A percentile compares a stretch with the other conserved stretches of the same genome.
Evolutionary conservation across 2,329 filamentous ascomycete species (phyloP).

Genomic region (Leptoxyphium fumago): DNA sequence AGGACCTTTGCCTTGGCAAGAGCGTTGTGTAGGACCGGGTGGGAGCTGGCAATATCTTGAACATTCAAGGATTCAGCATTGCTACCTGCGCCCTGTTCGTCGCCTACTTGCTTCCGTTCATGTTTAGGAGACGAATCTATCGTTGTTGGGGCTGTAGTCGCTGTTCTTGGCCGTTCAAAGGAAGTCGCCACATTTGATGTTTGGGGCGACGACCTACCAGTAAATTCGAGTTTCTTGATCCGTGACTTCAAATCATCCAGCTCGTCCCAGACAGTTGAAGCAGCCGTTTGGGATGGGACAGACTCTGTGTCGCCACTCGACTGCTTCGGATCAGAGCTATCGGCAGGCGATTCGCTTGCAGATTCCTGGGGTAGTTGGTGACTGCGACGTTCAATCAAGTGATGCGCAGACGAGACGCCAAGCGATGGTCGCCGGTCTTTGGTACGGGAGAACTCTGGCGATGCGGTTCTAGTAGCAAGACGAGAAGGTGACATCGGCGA

Average conservation of each 20-base stretch:
- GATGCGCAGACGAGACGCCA: constrained; percentile 3
- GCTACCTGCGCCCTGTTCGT: constrained; percentile 20
- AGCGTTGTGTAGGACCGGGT: constrained; percentile 68
- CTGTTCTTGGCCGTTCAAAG: constrained; percentile 74
- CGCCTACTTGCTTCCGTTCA: constrained; percentile 32
- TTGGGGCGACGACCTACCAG: constrained; percentile 62
- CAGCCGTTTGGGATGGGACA: constrained; percentile 71
- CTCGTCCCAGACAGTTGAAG: constrained; percentile 95
- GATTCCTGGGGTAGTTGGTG: constrained; percentile 14
- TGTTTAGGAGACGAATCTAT: constrained; percentile 81
- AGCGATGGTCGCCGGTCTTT: constrained; percentile 13
- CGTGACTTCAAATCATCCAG: constrained; percentile 88
- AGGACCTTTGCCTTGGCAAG: constrained; percentile 61
- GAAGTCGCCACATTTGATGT: constrained; percentile 71
- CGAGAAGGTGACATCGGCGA: constrained; percentile 10
- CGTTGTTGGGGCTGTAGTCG: constrained; percentile 80
- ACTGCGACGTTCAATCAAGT: neutral
- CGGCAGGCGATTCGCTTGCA: constrained; percentile 17
- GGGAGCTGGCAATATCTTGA: constrained; percentile 38
- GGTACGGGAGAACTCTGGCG: constrained; percentile 13
- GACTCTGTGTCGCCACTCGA: constrained; percentile 53
- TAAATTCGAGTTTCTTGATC: constrained; percentile 78
- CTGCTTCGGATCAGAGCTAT: constrained; percentile 30
- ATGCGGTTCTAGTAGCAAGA: constrained; percentile 8
- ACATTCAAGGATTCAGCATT: constrained; percentile 10